A percentile compares a stretch with the other conserved stretches of the same genome.
These are phyloP conservation scores for Ormosia semicastrata DNA, from an alignment of 306 rosid genomes.

Conservation along the genomic window DNA sequence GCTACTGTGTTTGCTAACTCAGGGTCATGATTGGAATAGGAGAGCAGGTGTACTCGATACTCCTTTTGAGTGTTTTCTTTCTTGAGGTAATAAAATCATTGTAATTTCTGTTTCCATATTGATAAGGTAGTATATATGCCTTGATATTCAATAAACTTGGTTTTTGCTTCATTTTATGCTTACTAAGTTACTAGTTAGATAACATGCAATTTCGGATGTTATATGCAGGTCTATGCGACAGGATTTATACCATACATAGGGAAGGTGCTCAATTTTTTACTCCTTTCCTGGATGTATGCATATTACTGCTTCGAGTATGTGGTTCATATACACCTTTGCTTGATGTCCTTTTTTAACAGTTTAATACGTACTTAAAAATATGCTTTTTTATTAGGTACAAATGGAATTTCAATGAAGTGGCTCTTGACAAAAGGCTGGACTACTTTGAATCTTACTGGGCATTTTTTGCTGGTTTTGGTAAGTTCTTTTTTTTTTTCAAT, in stretches of 20 bases:
- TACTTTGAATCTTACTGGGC: slow-evolving; percentile 92
- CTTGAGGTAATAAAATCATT: slow-evolving; percentile 61
- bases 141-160: slow-evolving; percentile 11
- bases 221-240: slow-evolving; percentile 69
- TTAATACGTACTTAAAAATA: slow-evolving; percentile 10
- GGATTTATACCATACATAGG: slow-evolving; percentile 85
- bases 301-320: slow-evolving; percentile 96
- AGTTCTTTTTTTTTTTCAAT: background rate
- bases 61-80: slow-evolving; percentile 77
- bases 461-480: slow-evolving; percentile 96
- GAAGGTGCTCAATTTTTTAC: slow-evolving; percentile 71
- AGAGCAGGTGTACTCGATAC: slow-evolving; percentile 74
- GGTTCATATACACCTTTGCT: slow-evolving; percentile 21
- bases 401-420: slow-evolving; percentile 83
- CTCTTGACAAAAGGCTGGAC: slow-evolving; percentile 75
- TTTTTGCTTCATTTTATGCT: slow-evolving; percentile 15
- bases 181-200: background rate
- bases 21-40: slow-evolving; percentile 85
- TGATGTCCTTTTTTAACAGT: slow-evolving; percentile 17
- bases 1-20: slow-evolving; percentile 29
- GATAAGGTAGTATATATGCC: slow-evolving; percentile 9
- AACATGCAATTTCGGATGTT: slow-evolving; percentile 30
- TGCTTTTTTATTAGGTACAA: slow-evolving; percentile 64
- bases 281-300: slow-evolving; percentile 97
- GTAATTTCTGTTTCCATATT: background rate